These are phyloP conservation scores for Auricularia heimuer DNA, from an alignment of 768 basidiomycete genomes.

Conservation along the genomic window DNA sequence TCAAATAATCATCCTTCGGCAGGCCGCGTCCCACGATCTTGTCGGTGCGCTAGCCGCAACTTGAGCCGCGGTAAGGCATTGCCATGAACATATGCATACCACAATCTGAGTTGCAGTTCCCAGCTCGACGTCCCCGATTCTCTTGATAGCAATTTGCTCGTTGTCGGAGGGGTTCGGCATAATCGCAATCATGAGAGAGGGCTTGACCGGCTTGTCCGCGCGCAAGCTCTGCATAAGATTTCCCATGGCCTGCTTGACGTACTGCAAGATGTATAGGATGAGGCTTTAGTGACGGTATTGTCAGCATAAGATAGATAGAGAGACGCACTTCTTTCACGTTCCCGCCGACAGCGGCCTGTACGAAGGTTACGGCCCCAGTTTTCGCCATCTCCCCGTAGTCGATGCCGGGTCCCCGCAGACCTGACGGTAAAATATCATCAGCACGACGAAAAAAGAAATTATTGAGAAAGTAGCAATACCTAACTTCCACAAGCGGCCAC, in stretches of 20 bases:
- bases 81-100: constrained; percentile 12
- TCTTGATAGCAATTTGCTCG: constrained; percentile 32
- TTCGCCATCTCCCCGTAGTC: no score
- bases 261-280: not conserved
- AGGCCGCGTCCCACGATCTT: not conserved
- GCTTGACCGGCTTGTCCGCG: not conserved
- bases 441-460: no score
- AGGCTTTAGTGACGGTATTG: not conserved
- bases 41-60: not conserved
- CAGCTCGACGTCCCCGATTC: constrained; percentile 40
- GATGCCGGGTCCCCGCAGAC: no score
- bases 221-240: no score
- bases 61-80: not conserved
- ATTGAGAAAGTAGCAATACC: no score
- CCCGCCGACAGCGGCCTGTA: not conserved
- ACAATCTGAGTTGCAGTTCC: constrained; percentile 39
- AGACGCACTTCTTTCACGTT: not conserved
- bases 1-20: constrained; percentile 41
- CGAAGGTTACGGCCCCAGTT: no score
- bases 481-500: no score
- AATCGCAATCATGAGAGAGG: not conserved
- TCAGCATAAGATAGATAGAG: not conserved
- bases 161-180: not conserved
- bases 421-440: no score
- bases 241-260: not conserved